These are phyloP conservation scores for Nyssa sinensis DNA, from an alignment of 148 eudicot species.

Conservation along the genomic window DNA sequence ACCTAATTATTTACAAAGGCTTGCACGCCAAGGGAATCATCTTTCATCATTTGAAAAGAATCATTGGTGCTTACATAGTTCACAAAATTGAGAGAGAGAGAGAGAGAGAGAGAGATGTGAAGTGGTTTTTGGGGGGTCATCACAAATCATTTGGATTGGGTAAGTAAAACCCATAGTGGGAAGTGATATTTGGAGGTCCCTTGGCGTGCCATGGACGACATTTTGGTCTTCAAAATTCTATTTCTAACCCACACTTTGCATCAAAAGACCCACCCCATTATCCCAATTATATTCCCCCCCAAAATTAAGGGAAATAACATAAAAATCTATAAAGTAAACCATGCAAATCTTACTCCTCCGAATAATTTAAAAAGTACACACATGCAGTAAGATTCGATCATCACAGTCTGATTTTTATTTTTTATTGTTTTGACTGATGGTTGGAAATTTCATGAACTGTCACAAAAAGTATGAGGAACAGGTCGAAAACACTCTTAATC, in stretches of 20 bases:
- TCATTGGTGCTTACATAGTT: not conserved
- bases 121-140: slow-evolving; percentile 1
- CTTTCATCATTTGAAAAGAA: slow-evolving; percentile 6
- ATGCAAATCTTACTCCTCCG: not conserved
- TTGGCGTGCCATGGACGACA: slow-evolving; percentile 16
- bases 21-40: slow-evolving; percentile 7
- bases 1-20: slow-evolving; percentile 1
- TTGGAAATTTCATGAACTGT: not conserved
- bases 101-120: not conserved
- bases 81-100: not conserved
- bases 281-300: too few relatives aligned
- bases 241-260: slow-evolving; percentile 6
- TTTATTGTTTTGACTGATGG: not conserved
- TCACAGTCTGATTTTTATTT: not conserved
- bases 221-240: not conserved
- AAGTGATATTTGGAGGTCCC: not conserved
- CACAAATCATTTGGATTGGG: slow-evolving; percentile 12
- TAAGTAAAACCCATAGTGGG: not conserved
- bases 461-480: too few relatives aligned
- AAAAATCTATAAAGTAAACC: not conserved
- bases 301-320: not conserved
- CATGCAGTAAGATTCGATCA: not conserved
- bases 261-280: slow-evolving; percentile 14
- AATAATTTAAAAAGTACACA: not conserved
- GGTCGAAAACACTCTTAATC: not conserved